These are phyloP conservation scores for Thelonectria blattea DNA, from an alignment of 2,329 filamentous ascomycete species.

Conservation along the genomic window DNA sequence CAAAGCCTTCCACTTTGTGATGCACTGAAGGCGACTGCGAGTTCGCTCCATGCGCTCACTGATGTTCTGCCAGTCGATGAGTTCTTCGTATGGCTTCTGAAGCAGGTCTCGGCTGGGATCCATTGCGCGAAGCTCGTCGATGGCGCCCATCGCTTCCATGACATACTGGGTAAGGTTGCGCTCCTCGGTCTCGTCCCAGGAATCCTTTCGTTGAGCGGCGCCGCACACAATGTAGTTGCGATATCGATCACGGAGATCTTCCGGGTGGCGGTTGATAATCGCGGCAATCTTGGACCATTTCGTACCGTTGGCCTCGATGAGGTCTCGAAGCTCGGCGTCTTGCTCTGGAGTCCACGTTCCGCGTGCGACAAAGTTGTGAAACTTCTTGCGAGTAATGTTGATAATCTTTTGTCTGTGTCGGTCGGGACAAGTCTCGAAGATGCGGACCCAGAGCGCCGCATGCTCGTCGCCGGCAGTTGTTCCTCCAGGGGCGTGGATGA, in stretches of 20 bases:
- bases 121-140: conserved; percentile 48
- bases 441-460: conserved; percentile 55
- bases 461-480: conserved; percentile 45
- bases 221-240: conserved; percentile 70
- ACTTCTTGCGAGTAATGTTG: conserved; percentile 65
- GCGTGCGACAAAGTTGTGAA: conserved; percentile 67
- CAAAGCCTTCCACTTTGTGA: conserved; percentile 67
- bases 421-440: conserved; percentile 56
- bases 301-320: conserved; percentile 46
- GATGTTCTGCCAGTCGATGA: conserved; percentile 71
- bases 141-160: conserved; percentile 55
- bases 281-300: conserved; percentile 68
- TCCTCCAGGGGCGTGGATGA: conserved; percentile 46
- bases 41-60: conserved; percentile 66
- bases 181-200: conserved; percentile 69
- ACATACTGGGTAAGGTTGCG: conserved; percentile 58
- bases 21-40: conserved; percentile 71
- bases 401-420: conserved; percentile 61
- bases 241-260: conserved; percentile 74
- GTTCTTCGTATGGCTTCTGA: conserved; percentile 53
- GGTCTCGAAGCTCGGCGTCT: conserved; percentile 44
- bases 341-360: conserved; percentile 51
- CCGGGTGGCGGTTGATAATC: conserved; percentile 67
- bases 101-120: conserved; percentile 42
- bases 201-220: conserved; percentile 55